Percentiles rank a stretch among this genome's conserved stretches.
Evolutionary conservation across 176 grass and related monocot species (phyloP).

Genomic region (Themeda triandra): DNA sequence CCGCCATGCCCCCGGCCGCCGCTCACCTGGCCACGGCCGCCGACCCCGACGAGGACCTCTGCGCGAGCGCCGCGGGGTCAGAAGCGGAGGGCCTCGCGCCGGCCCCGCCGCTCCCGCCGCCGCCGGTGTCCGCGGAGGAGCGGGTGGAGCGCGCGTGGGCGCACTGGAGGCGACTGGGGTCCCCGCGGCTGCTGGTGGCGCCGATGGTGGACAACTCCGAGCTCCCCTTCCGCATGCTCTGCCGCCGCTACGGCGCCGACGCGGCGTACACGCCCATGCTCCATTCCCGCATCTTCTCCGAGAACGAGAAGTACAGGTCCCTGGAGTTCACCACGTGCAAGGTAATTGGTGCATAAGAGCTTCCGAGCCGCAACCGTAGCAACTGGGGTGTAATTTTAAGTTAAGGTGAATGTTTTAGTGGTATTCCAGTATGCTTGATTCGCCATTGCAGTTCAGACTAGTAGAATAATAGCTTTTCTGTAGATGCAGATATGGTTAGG

Average conservation of each 20-base stretch:
- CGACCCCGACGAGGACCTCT: slow-evolving; percentile 46
- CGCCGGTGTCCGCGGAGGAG: slow-evolving; percentile 39
- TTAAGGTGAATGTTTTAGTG: not conserved
- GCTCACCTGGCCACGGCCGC: slow-evolving; percentile 25
- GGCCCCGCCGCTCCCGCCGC: slow-evolving; percentile 4
- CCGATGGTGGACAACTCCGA: slow-evolving; percentile 99
- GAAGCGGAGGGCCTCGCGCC: slow-evolving; percentile 3
- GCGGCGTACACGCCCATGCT: slow-evolving; percentile 98
- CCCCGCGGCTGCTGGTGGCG: slow-evolving; percentile 66
- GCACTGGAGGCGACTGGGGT: slow-evolving; percentile 72
- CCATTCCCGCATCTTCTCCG: slow-evolving; percentile 93
- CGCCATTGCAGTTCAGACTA: too few species aligned
- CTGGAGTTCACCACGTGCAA: slow-evolving; percentile 97
- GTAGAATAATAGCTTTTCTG: too few species aligned
- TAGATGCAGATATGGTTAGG: too few species aligned
- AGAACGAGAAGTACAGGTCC: slow-evolving; percentile 91
- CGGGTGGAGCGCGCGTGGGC: slow-evolving; percentile 77
- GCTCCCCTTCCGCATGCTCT: slow-evolving; percentile 95
- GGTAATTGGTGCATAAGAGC: not conserved
- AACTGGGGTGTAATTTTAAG: not conserved
- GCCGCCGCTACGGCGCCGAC: slow-evolving; percentile 79
- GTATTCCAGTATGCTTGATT: not conserved
- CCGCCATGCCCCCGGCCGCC: slow-evolving; percentile 51
- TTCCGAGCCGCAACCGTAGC: not conserved
- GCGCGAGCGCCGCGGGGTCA: not conserved